phyloP scores from a whole-genome alignment of 2,329 filamentous ascomycete species.

The Trichoderma cornu-damae region DNA sequence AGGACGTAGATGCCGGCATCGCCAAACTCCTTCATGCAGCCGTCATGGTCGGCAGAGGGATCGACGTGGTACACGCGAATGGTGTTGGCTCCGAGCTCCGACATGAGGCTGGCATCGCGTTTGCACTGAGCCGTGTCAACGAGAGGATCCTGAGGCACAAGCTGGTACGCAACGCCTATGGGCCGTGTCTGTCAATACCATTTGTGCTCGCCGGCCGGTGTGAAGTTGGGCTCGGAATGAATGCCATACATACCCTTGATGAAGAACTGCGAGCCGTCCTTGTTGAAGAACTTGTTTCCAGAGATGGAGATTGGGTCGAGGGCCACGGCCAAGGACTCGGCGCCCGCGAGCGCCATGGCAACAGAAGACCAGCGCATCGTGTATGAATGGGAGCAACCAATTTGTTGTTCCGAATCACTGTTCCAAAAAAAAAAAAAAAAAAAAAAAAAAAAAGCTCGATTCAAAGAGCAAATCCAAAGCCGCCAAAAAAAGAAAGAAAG shows the following conservation, averaged over 20 bases:
- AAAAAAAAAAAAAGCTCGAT: background rate
- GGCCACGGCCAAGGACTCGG: conserved; percentile 34
- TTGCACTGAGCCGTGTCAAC: conserved; percentile 69
- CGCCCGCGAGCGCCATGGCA: conserved; percentile 33
- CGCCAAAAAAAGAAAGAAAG: background rate
- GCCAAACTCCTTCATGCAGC: conserved; percentile 75
- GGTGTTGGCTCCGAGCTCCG: conserved; percentile 72
- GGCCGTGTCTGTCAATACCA: background rate
- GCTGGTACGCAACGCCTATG: conserved; percentile 68
- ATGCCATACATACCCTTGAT: conserved; percentile 72
- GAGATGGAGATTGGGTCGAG: conserved; percentile 50
- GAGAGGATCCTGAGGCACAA: conserved; percentile 64
- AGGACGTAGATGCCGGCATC: conserved; percentile 79
- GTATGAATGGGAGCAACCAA: background rate
- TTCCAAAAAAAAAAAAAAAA: background rate
- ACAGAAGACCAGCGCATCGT: conserved; percentile 38
- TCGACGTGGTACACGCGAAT: conserved; percentile 90
- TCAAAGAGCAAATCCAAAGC: conserved; percentile 2
- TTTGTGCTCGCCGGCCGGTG: too few species aligned
- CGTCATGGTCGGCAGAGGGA: conserved; percentile 61
- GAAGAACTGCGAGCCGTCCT: conserved; percentile 75
- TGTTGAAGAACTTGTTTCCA: conserved; percentile 81
- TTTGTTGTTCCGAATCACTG: background rate
- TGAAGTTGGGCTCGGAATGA: too few species aligned
- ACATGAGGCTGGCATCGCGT: conserved; percentile 71